Percentiles rank a stretch among this genome's conserved stretches.
These are phyloP conservation scores for Leccinum olivaceopallidum DNA, from an alignment of 768 basidiomycete species.

Conservation along the genomic window DNA sequence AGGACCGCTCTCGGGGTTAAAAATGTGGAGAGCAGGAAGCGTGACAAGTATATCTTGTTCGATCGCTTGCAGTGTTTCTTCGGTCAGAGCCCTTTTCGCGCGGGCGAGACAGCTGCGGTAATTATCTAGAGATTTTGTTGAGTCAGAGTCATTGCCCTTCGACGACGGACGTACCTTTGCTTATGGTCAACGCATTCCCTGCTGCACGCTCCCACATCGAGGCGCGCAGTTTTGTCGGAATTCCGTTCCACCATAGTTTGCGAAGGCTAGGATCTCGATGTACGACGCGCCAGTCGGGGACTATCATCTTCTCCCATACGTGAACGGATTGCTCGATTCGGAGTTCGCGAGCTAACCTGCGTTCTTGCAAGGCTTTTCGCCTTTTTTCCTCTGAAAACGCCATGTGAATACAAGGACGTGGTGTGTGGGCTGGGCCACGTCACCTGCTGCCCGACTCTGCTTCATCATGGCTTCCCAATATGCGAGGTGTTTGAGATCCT, in stretches of 20 bases:
- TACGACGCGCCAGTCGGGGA: constrained; percentile 83
- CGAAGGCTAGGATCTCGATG: constrained; percentile 63
- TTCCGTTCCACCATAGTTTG: constrained; percentile 85
- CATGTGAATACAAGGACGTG: neutral
- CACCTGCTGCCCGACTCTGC: constrained; percentile 71
- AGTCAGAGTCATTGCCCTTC: neutral
- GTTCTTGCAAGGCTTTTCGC: constrained; percentile 59
- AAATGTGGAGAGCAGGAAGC: constrained; percentile 78
- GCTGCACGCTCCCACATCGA: constrained; percentile 83
- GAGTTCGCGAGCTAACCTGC: constrained; percentile 62
- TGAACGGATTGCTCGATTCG: constrained; percentile 68
- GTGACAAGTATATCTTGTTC: constrained; percentile 76
- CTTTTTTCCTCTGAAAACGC: constrained; percentile 64
- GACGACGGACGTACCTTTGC: constrained; percentile 58
- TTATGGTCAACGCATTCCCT: constrained; percentile 79
- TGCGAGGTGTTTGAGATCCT: constrained; percentile 81
- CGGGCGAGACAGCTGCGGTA: constrained; percentile 63
- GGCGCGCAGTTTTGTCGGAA: constrained; percentile 79
- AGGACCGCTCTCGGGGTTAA: constrained; percentile 73
- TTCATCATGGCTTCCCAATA: constrained; percentile 92
- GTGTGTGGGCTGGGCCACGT: constrained; percentile 12
- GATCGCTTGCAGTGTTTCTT: constrained; percentile 57
- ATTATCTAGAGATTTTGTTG: neutral
- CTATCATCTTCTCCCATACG: constrained; percentile 75
- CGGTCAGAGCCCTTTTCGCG: constrained; percentile 66